Base-by-base conservation (phyloP, 1,284 basidiomycete species). In the Ceratobasidium sp. region DNA sequence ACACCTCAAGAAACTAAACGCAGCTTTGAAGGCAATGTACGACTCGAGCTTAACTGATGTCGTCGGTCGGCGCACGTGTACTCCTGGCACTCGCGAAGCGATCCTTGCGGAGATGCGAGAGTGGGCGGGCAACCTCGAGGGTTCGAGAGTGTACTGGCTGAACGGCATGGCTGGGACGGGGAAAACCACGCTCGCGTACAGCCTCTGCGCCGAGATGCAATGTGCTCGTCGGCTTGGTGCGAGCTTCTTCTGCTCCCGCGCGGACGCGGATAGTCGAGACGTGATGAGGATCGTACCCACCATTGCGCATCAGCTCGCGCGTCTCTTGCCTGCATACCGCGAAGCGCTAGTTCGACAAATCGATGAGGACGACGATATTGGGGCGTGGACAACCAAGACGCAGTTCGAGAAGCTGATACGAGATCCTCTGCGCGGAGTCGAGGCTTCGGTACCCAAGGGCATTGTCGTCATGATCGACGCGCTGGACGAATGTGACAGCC, bases 161-260 rank as follows among this genome's bases (percentile, higher is more conserved):
- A 54, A 30, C 23, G 52, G 52, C 52, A 54, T 28, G 62, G 47
- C 47, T 64, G n/a, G 46, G 50, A 35, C 46, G 54, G 52, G 52
- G 14, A 54, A 54, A 30, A 54, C 52, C 6, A 54, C 52, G 7
- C 18, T 54, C 13, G 52, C 52, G 26, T 54, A 28, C 28, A 54
- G 35, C 35, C 11, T 38, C 35, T 38, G 35, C 35, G 35, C 35
- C 11, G 35, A 38, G 4, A 38, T 38, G 35, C 4, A 38, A 11
- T 4, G 4, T 11, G 35, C 35, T 11, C 6, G 35, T 38, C 35
- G 35, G 11, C 35, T 38, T 11, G 35, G 35, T 4, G 35, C 35
- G 35, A 38, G 35, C 35, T 38, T 38, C 35, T 38, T 38, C 35
- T 38, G 35, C 35, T 38, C 35, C 11, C 35, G 35, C 6, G 11